Percentiles rank a stretch among this genome's conserved stretches.
Evolutionary conservation across 768 basidiomycete species (phyloP).

Genomic region (Phanerodontia chrysosporium): DNA sequence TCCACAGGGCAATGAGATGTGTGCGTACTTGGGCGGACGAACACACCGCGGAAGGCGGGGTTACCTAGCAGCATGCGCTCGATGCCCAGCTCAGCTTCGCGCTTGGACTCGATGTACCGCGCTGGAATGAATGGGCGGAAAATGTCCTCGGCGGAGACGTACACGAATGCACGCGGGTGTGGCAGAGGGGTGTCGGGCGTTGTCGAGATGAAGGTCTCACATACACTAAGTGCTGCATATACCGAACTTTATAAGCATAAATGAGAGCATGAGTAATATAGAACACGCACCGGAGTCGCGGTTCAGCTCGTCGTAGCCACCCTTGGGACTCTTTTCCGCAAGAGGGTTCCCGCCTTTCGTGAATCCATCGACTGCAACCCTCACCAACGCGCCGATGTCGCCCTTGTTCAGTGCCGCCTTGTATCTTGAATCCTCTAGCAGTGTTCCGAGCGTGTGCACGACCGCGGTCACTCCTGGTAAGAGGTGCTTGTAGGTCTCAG

Average conservation of each 20-base stretch:
- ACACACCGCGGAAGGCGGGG: conserved; percentile 62
- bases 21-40: conserved; percentile 82
- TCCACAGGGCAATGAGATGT: neutral
- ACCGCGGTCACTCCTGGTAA: conserved; percentile 69
- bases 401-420: conserved; percentile 67
- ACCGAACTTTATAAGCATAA: neutral
- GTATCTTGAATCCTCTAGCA: conserved; percentile 79
- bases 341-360: conserved; percentile 50
- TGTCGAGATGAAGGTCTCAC: conserved; percentile 67
- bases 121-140: conserved; percentile 82
- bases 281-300: conserved; percentile 80
- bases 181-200: conserved; percentile 22
- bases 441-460: conserved; percentile 90
- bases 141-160: conserved; percentile 92
- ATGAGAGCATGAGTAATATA: neutral
- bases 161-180: conserved; percentile 72
- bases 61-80: conserved; percentile 42
- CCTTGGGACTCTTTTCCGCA: conserved; percentile 33
- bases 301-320: conserved; percentile 79
- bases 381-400: conserved; percentile 47
- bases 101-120: conserved; percentile 91
- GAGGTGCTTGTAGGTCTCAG: conserved; percentile 65
- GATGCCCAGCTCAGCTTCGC: conserved; percentile 80
- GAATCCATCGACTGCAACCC: conserved; percentile 40
- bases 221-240: conserved; percentile 63